Percentiles rank a stretch among this genome's conserved stretches.
These are phyloP conservation scores for Clonostachys byssicola DNA, from an alignment of 2,329 filamentous ascomycete species.

Conservation along the genomic window DNA sequence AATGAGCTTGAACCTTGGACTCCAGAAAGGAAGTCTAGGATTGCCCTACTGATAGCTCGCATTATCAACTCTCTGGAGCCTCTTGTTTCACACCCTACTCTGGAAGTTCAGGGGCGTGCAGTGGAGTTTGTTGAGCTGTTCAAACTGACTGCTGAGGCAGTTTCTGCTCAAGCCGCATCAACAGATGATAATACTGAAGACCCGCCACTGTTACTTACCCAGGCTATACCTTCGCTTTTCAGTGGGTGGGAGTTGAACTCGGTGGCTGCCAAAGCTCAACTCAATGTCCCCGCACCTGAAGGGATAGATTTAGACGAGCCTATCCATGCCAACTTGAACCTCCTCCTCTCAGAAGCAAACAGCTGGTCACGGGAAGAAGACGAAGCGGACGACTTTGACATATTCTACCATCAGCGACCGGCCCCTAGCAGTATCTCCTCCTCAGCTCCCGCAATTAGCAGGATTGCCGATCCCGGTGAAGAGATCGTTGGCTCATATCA, in stretches of 20 bases:
- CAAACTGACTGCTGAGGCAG: slow-evolving; percentile 80
- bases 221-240: slow-evolving; percentile 87
- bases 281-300: slow-evolving; percentile 76
- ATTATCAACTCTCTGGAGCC: slow-evolving; percentile 80
- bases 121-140: slow-evolving; percentile 91
- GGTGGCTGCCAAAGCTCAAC: slow-evolving; percentile 76
- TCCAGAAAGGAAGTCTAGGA: slow-evolving; percentile 65
- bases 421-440: slow-evolving; percentile 47
- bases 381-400: slow-evolving; percentile 63
- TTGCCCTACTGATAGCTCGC: slow-evolving; percentile 74
- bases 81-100: slow-evolving; percentile 73
- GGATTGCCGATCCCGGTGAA: slow-evolving; percentile 45
- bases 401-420: slow-evolving; percentile 58
- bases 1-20: slow-evolving; percentile 67
- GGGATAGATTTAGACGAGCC: slow-evolving; percentile 75
- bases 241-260: slow-evolving; percentile 86
- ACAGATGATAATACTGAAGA: slow-evolving; percentile 54
- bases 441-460: slow-evolving; percentile 46
- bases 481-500: slow-evolving; percentile 52
- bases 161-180: slow-evolving; percentile 58
- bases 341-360: slow-evolving; percentile 59
- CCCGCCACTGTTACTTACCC: slow-evolving; percentile 78
- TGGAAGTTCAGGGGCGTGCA: slow-evolving; percentile 92
- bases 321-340: slow-evolving; percentile 71
- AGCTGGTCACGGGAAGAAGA: slow-evolving; percentile 41